Conservation (phyloP, 768 basidiomycete species). For the Amanita thiersii region DNA sequence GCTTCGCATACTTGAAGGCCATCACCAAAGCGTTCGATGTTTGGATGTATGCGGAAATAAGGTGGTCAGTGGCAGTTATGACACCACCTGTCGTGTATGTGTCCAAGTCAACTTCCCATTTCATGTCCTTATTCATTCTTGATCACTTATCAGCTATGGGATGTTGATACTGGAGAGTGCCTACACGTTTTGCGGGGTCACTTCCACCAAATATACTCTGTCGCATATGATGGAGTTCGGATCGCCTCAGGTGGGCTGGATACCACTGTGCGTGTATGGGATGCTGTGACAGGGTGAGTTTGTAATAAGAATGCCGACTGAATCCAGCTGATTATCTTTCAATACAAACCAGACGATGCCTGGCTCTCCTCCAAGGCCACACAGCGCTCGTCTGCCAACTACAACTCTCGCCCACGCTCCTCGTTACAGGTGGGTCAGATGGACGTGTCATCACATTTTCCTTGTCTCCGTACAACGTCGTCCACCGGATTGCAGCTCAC, state of each 20-base stretch:
- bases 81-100: conserved; percentile 74
- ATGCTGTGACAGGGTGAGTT: conserved; percentile 73
- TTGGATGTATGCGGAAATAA: conserved; percentile 79
- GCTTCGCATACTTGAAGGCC: conserved; percentile 64
- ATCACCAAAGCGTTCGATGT: conserved; percentile 76
- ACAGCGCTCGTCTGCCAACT: conserved; percentile 90
- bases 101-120: not conserved
- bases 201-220: conserved; percentile 82
- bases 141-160: conserved; percentile 58
- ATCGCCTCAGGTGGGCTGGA: conserved; percentile 88
- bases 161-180: conserved; percentile 85
- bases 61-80: conserved; percentile 92
- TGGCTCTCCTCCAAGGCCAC: conserved; percentile 84
- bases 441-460: conserved; percentile 55
- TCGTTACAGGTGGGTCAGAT: conserved; percentile 84
- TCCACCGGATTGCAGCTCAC: conserved; percentile 78
- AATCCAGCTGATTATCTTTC: conserved; percentile 3
- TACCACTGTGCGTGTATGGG: conserved; percentile 91
- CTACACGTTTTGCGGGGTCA: conserved; percentile 77
- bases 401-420: conserved; percentile 59
- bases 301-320: not conserved
- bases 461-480: conserved; percentile 27
- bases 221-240: conserved; percentile 80
- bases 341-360: conserved; percentile 57
- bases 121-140: conserved; percentile 3